These are phyloP conservation scores for Rhizopogon vulgaris DNA, from an alignment of 768 basidiomycete genomes.

Conservation along the genomic window DNA sequence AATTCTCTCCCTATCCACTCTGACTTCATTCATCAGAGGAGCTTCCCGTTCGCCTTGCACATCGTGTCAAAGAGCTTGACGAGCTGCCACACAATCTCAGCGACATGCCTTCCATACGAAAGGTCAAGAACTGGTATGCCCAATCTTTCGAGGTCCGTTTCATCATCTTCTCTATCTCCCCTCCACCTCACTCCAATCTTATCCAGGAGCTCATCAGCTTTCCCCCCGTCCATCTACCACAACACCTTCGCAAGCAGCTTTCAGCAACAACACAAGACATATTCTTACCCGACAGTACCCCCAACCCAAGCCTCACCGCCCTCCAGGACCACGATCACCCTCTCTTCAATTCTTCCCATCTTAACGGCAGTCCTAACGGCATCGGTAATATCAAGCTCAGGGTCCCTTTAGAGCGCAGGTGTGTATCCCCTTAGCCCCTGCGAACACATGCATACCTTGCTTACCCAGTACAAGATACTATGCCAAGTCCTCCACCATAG, in stretches of 20 bases:
- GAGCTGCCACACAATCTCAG: conserved; percentile 88
- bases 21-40: conserved; percentile 53
- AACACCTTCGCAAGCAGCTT: conserved; percentile 62
- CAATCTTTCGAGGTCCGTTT: conserved; percentile 89
- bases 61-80: conserved; percentile 94
- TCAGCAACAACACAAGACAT: conserved; percentile 31
- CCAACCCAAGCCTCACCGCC: conserved; percentile 66
- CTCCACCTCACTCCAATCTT: conserved; percentile 2
- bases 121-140: conserved; percentile 98
- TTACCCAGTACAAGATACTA: conserved; percentile 58
- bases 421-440: conserved; percentile 13
- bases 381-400: conserved; percentile 52
- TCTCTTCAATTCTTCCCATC: conserved; percentile 10
- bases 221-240: conserved; percentile 66
- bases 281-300: conserved; percentile 63
- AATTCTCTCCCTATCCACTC: not conserved
- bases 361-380: conserved; percentile 31
- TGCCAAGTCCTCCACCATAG: conserved; percentile 60
- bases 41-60: conserved; percentile 89
- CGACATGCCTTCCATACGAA: conserved; percentile 87
- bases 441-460: not conserved
- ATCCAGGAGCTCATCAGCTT: conserved; percentile 84
- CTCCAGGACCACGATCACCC: conserved; percentile 8
- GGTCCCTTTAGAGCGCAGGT: conserved; percentile 84
- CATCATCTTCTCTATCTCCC: not conserved